Base-by-base conservation (phyloP, 768 basidiomycete genomes). In the Agaricus blazei region DNA sequence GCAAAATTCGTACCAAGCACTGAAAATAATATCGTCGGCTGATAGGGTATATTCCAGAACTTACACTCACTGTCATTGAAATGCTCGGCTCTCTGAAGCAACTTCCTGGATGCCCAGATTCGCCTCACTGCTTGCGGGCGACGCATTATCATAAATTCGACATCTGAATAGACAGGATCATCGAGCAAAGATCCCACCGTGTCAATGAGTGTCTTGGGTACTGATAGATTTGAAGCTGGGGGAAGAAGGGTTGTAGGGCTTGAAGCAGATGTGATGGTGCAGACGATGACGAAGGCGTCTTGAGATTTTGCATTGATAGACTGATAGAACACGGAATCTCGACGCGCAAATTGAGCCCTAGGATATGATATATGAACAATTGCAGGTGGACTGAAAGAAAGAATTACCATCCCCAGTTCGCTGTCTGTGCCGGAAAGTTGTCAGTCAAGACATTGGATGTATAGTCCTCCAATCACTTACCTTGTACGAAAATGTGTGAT, bases 371-470 rank as follows among this genome's bases (percentile, higher is more conserved):
- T 1, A 19, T 51, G 9, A 48, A 44, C 9, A 31, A 12, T 24
- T 26, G 27, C 36, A 40, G 23, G 1, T 34, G n/a, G 38, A 28
- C 24, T 1, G 26, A 27, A 7, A n/a, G 3, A 24, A 41, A 12
- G 37, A 57, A 47, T 36, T 78, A 87, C 89, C 91, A 93, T 68
- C 89, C 90, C 91, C 90, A 92, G 63, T 92, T 93, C 28, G 87
- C 87, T 11, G 90, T 87, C 85, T 88, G 40, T n/a, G n/a, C 42
- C 11, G 48, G 26, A 3, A 24, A 52, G 29, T 28, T 15, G 11
- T 5, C 26, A 54, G 15, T 29, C 19, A 51, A 9, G 47, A 48
- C 8, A 38, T 9, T 36, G 34, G 29, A 9, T 23, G 14, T 36
- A 41, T 41, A 41, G 19, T 19, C 40, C 40, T 9, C n/a, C 9